Base-by-base conservation (phyloP, 2,329 filamentous ascomycete species). In the Penicillium sp. region DNA sequence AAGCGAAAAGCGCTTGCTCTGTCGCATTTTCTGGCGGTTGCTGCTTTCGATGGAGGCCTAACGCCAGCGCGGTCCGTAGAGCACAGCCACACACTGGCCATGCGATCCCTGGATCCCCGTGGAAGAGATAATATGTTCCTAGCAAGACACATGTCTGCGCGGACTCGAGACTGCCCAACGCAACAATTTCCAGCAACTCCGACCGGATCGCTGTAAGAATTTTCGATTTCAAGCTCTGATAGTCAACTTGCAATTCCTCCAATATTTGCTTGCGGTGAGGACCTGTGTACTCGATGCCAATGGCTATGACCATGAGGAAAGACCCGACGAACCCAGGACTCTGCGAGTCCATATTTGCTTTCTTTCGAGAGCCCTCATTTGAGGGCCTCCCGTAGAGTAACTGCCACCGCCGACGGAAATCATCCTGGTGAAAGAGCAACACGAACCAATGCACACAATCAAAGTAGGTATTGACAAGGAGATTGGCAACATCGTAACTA, bases 391-490 rank as follows among this genome's bases (percentile, higher is more conserved):
- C 29, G 46, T 69, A 70, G 5, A 72, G 7, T 6, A 61, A 9
- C 41, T 66, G 64, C 67, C 68, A 70, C 15, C 56, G 58, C 17
- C 52, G 60, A 3, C 68, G 58, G 31, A 78, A 79, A 3, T 73
- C 68, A 17, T 69, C 64, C 59, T 78, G 75, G 35, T 77, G 72
- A 46, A 79, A 78, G 6, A 79, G 65, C 4, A 78, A 63, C 60
- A 75, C 75, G 59, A 78, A 79, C 77, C 77, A 79, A 45, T 79
- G 77, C 0, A 74, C 69, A n/a, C 71, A 69, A 54, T 78, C 73
- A 63, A 79, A 79, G 52, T 78, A 78, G 31, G 69, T 78, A 45
- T 77, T 71, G 6, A 78, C 68, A 8, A 78, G 64, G 15, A 73
- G 26, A 13, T 53, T 55, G 8, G 69, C 69, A 2, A 66, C 67